These are phyloP conservation scores for Pichia occidentalis DNA, from an alignment of 805 yeast genomes.

Conservation along the genomic window DNA sequence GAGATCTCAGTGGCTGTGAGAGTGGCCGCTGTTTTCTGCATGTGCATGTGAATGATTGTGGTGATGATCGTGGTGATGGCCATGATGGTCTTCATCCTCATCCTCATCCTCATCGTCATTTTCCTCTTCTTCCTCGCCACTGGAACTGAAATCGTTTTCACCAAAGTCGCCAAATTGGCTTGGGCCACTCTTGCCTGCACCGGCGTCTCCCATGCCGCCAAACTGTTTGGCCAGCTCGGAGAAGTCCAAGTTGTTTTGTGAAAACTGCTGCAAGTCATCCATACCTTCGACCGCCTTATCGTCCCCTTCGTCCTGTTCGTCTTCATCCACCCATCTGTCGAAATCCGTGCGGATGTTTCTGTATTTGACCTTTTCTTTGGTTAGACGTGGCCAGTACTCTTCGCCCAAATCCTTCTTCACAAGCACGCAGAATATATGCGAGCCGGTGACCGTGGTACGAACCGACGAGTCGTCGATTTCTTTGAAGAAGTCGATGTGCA, in stretches of 20 bases:
- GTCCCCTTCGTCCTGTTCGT: conserved; percentile 80
- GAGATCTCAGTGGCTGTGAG: conserved; percentile 4
- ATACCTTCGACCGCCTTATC: conserved; percentile 27
- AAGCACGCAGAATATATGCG: conserved; percentile 56
- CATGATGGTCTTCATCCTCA: conserved; percentile 1
- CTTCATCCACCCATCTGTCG: conserved; percentile 98
- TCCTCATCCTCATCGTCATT: conserved; percentile 14
- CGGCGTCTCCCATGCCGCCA: conserved; percentile 48
- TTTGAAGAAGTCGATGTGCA: conserved; percentile 68
- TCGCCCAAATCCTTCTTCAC: conserved; percentile 60
- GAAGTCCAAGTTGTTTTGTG: conserved; percentile 24
- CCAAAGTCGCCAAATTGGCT: conserved; percentile 16
- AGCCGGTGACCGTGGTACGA: conserved; percentile 50
- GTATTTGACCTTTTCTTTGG: conserved; percentile 74
- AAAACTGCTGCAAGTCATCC: conserved; percentile 20
- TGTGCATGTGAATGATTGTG: background rate
- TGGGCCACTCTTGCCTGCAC: conserved; percentile 30
- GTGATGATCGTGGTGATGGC: conserved; percentile 2
- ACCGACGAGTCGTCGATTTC: conserved; percentile 66
- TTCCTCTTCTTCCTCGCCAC: conserved; percentile 25
- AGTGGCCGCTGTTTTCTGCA: too few relatives aligned
- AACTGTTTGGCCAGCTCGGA: conserved; percentile 27
- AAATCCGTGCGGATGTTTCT: conserved; percentile 89
- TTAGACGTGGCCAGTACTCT: conserved; percentile 94
- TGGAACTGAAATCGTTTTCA: conserved; percentile 24